Evolutionary conservation across 352 stramenopile species (phyloP).

Genomic region (Thalassiosira livingstoniorum): DNA sequence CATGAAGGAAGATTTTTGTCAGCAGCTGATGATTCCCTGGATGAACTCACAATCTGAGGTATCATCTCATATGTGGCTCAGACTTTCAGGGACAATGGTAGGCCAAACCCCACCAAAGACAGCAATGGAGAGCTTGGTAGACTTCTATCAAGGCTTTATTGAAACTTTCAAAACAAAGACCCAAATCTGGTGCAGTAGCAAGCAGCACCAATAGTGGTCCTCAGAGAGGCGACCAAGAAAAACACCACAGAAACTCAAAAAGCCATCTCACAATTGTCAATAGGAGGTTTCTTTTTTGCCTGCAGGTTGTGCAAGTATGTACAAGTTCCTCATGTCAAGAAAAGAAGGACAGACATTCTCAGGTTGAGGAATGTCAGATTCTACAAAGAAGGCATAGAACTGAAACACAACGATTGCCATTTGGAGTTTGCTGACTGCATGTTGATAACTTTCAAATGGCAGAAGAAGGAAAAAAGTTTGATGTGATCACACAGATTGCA

Average conservation of each 20-base stretch:
- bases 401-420: too few species aligned
- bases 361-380: too few species aligned
- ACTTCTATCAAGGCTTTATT: slow-evolving; percentile 1
- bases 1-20: neutral
- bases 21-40: slow-evolving; percentile 1
- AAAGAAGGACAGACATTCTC: too few species aligned
- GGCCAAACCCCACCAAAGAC: neutral
- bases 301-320: too few species aligned
- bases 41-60: neutral
- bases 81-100: neutral
- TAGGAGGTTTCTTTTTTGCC: too few species aligned
- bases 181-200: neutral
- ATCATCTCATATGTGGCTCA: slow-evolving; percentile 5
- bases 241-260: neutral
- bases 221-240: neutral
- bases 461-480: too few species aligned
- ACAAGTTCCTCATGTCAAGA: too few species aligned
- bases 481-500: too few species aligned
- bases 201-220: neutral
- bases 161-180: slow-evolving; percentile 6
- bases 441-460: too few species aligned
- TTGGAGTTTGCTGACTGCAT: too few species aligned
- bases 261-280: neutral
- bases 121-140: neutral
- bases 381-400: too few species aligned